phyloP scores from a whole-genome alignment of 306 rosid genomes.

The Pterocarpus santalinus region DNA sequence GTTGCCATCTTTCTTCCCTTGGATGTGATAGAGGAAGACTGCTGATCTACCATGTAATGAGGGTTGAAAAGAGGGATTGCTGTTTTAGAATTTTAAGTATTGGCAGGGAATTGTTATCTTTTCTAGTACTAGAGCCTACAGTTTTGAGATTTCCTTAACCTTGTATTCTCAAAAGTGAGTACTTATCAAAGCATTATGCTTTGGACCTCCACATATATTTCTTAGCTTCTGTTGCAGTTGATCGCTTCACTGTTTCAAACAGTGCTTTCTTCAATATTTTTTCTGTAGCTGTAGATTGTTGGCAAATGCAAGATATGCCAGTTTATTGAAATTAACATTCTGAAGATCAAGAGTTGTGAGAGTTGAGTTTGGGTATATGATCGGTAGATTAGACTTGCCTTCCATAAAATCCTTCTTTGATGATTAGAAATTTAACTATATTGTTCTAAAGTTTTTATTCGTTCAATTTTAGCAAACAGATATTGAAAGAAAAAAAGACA shows the following conservation, averaged over 20 bases:
- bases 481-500: no score
- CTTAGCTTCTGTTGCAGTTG: neutral
- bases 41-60: slow-evolving; percentile 2
- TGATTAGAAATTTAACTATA: no score
- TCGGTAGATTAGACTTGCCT: no score
- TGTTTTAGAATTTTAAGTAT: slow-evolving; percentile 2
- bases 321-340: neutral
- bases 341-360: neutral
- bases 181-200: neutral
- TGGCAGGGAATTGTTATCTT: slow-evolving; percentile 2
- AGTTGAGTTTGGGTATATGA: neutral
- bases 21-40: slow-evolving; percentile 4
- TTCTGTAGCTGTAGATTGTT: no score
- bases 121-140: neutral
- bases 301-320: no score
- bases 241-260: neutral
- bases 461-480: no score
- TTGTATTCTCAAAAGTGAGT: slow-evolving; percentile 1
- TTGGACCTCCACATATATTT: slow-evolving; percentile 7
- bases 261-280: no score
- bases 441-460: no score
- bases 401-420: no score
- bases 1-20: neutral
- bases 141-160: slow-evolving; percentile 32
- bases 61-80: slow-evolving; percentile 6